A percentile compares a stretch with the other conserved stretches of the same genome.
Conservation (phyloP, 164 flowering plant species). For the Chloranthus sessilifolius region DNA sequence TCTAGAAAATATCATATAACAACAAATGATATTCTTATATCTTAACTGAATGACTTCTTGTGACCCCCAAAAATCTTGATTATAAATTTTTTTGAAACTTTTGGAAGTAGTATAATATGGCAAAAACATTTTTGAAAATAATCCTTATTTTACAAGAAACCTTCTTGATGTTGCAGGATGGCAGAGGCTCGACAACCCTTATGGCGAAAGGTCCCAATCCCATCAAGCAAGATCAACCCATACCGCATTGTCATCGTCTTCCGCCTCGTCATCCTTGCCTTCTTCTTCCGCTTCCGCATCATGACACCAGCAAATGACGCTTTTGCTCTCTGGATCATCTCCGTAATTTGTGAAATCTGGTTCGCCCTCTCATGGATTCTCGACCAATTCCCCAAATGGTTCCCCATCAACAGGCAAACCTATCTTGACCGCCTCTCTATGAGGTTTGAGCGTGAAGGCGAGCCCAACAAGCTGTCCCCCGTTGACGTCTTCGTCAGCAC, state of each 20-base stretch:
- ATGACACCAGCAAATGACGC: conserved; percentile 84
- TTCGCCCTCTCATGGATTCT: conserved; percentile 95
- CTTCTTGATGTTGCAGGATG: conserved; percentile 49
- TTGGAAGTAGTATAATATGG: no score
- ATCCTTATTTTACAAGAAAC: no score
- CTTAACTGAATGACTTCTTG: no score
- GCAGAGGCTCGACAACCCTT: conserved; percentile 95
- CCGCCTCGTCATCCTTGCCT: conserved; percentile 58
- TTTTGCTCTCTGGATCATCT: conserved; percentile 80
- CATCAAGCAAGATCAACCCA: conserved; percentile 84
- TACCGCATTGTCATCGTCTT: conserved; percentile 86
- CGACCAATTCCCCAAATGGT: conserved; percentile 97
- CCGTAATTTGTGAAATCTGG: conserved; percentile 95
- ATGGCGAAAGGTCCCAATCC: conserved; percentile 82
- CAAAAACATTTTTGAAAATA: no score
- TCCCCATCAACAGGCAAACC: conserved; percentile 78
- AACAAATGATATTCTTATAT: no score
- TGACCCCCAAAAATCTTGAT: no score
- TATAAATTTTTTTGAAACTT: no score
- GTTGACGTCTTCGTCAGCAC: conserved; percentile 57
- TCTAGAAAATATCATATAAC: no score
- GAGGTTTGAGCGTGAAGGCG: conserved; percentile 80
- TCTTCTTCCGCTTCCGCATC: conserved; percentile 85
- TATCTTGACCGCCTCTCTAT: conserved; percentile 84
- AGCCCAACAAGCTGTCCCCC: conserved; percentile 30